Evolutionary conservation across 75 land plant species (phyloP), one percentile per base, ranked within the genome.

Genomic region (Azolla pinnata): DNA sequence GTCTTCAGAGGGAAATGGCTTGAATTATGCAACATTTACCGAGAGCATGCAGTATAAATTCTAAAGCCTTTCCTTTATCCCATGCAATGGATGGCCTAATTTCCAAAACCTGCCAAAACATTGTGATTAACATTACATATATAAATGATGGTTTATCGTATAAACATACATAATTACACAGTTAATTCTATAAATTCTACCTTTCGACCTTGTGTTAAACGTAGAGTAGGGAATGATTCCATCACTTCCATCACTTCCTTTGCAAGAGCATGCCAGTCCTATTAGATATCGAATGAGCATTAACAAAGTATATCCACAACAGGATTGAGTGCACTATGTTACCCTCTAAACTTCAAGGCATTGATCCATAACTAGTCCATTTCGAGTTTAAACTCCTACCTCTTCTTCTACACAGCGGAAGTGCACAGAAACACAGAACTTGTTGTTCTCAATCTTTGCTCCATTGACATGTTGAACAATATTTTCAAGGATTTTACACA

Each of bases 341-440:
- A n/a, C n/a, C n/a, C 14, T 38, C 42, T 38, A 7, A 7, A 14
- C 7, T 7, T 7, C 7, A 38, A 14, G 14, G 42, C 42, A 38
- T 38, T 7, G 42, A 38, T 38, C 42, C 42, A 7, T 38, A 14
- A 38, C 42, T 14, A 38, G 14, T 7, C 42, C 42, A 38, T 7
- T 38, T 38, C 42, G 14, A 46, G 49, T 3, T 46, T 46, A 46
- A 17, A 46, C n/a, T n/a, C n/a, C n/a, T 44, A 85, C 88, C 79
- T 81, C 69, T 61, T 81, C 84, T 31, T 81, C 79, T 63, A 81
- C 84, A 34, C 63, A 54, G 10, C 88, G 84, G 28, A 81, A 85
- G 67, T 85, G 88, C 61, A 85, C 81, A 60, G 88, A 77, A 35
- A 71, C 65, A 54, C 81, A 81, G 68, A 85, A 85, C 32, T 77